Base-by-base conservation (phyloP, 2,329 filamentous ascomycete species). In the Endothia cerciana region DNA sequence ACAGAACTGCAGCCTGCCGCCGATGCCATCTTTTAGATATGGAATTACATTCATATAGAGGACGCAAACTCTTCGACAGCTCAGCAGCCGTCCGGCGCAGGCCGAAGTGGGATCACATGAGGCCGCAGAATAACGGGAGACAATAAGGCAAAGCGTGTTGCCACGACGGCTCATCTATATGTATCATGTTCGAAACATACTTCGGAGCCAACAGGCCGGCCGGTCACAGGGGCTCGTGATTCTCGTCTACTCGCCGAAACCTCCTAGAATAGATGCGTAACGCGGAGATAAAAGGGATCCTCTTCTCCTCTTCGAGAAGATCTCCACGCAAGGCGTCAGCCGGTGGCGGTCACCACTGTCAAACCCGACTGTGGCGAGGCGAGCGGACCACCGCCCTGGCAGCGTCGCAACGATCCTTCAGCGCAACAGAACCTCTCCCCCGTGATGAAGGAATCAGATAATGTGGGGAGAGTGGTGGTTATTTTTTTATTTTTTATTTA, bases 171-270 rank as follows among this genome's bases (percentile, higher is more conserved):
- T 25, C 33, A 47, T 13, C 45, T 41, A 62, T 40, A 56, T 11
- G 59, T 65, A 62, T 33, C 45, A 65, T 33, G 40, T 62, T 56
- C 30, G 22, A 57, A 65, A 62, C 30, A 45, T 56, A 43, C 17
- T 49, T 47, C 53, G 55, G 62, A 53, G 43, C 62, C 58, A 45
- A 40, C 13, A 28, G 15, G 59, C 43, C 63, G 59, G 59, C 47
- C 17, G 47, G 49, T 47, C 53, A 49, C 33, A 25, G n/a, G 53
- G 41, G 49, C 63, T 66, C 60, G 51, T 55, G 40, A 60, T 47
- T 47, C 38, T 58, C 25, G 22, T 30, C 19, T 51, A 43, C 25
- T 19, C 41, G 55, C 60, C 60, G 47, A 62, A 62, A 55, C 60
- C 25, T 25, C 41, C 38, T 36, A 28, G 51, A 36, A 19, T 51